Evolutionary conservation across 2,329 filamentous ascomycete species (phyloP).

Genomic region (Didymella sp.): DNA sequence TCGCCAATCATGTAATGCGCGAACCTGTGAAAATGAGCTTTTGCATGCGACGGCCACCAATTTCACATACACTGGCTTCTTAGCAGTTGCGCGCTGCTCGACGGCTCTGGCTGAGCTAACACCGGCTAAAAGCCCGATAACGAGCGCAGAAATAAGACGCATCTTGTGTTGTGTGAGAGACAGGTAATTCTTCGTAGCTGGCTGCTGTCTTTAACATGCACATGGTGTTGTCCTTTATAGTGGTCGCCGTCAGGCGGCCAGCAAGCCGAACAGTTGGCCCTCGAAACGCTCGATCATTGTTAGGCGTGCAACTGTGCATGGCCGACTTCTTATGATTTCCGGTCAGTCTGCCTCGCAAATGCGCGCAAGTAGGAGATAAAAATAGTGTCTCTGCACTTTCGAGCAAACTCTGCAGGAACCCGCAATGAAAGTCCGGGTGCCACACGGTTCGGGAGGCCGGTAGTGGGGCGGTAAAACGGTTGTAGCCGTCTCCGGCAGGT

Average conservation of each 20-base stretch:
- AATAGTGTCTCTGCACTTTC: neutral
- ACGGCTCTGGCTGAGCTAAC: neutral
- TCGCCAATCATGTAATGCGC: conserved; percentile 38
- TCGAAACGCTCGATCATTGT: conserved; percentile 4
- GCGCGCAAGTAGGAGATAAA: neutral
- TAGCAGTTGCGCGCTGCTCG: neutral
- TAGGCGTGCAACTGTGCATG: neutral
- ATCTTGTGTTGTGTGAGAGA: neutral
- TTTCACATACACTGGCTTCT: conserved; percentile 8
- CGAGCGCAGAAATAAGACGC: neutral
- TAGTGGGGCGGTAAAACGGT: neutral
- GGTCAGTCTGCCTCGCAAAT: neutral
- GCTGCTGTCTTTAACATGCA: neutral
- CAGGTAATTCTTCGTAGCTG: neutral
- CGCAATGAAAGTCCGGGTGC: neutral
- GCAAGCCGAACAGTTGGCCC: neutral
- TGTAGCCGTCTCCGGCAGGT: neutral
- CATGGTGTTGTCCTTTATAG: neutral
- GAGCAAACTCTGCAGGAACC: neutral
- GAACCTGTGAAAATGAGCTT: conserved; percentile 1
- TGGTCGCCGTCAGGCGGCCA: neutral
- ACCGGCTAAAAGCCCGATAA: conserved; percentile 2
- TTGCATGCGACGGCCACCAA: too few relatives aligned
- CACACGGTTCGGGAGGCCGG: neutral
- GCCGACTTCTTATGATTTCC: neutral